A percentile compares a stretch with the other conserved stretches of the same genome.
phyloP scores from a whole-genome alignment of 495 filamentous ascomycete genomes.

The Penicillium verhagenii region DNA sequence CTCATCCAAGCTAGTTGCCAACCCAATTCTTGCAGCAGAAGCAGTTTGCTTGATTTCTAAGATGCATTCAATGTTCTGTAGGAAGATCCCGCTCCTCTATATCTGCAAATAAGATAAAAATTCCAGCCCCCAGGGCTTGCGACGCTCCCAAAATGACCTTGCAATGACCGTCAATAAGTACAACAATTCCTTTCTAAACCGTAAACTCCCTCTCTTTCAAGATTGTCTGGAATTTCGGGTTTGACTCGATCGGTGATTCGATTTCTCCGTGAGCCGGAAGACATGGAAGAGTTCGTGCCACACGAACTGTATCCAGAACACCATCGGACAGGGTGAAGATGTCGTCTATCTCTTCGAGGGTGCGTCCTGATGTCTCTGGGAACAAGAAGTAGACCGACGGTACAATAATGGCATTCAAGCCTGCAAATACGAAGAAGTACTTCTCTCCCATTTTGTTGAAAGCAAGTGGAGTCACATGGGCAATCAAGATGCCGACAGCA shows the following conservation, averaged over 20 bases:
- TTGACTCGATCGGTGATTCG: not conserved
- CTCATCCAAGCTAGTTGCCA: no score
- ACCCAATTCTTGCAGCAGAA: no score
- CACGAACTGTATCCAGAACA: constrained; percentile 13
- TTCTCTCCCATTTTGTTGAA: constrained; percentile 15
- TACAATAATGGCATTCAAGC: constrained; percentile 15
- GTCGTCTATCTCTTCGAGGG: constrained; percentile 56
- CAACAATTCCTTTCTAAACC: not conserved
- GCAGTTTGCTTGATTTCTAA: no score
- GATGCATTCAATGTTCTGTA: no score
- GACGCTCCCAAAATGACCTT: not conserved
- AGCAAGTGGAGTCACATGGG: constrained; percentile 23
- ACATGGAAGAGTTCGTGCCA: constrained; percentile 8
- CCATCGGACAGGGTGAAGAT: constrained; percentile 35
- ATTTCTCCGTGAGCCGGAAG: not conserved
- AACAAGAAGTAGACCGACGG: constrained; percentile 39
- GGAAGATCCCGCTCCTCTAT: not conserved
- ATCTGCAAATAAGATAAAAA: not conserved
- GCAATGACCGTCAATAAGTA: not conserved
- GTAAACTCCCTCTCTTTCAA: not conserved
- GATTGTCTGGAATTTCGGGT: not conserved
- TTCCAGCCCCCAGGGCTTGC: not conserved
- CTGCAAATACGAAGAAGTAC: constrained; percentile 24
- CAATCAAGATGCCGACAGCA: constrained; percentile 29
- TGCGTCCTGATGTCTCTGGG: constrained; percentile 54